Conservation (phyloP, 495 filamentous ascomycete species). For the Aspergillus nanangensis region DNA sequence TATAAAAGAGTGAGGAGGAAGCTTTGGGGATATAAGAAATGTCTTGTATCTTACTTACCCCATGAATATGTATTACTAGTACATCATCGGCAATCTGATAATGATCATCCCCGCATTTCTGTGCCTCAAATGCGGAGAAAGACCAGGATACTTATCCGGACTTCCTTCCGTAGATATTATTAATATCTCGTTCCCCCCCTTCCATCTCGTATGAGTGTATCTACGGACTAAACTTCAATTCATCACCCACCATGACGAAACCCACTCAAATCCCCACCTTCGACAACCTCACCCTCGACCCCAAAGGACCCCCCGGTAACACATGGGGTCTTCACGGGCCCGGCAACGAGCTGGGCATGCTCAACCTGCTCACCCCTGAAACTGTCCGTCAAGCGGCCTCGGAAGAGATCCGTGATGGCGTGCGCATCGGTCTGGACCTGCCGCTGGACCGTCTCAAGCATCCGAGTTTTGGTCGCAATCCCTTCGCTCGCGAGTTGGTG, state of each 20-base stretch:
- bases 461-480: slow-evolving; percentile 26
- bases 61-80: too few relatives aligned
- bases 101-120: not conserved
- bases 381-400: slow-evolving; percentile 38
- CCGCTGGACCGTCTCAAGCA: slow-evolving; percentile 21
- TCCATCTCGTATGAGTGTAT: not conserved
- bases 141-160: slow-evolving; percentile 5
- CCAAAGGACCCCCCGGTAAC: slow-evolving; percentile 39
- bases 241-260: slow-evolving; percentile 1
- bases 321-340: slow-evolving; percentile 48
- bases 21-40: too few relatives aligned
- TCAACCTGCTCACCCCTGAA: slow-evolving; percentile 47
- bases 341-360: slow-evolving; percentile 42
- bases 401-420: slow-evolving; percentile 47
- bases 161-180: not conserved
- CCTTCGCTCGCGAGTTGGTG: slow-evolving; percentile 26
- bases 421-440: slow-evolving; percentile 41
- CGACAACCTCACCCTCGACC: slow-evolving; percentile 40
- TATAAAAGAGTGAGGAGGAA: too few relatives aligned
- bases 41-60: too few relatives aligned
- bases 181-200: not conserved
- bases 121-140: not conserved
- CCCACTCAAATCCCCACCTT: slow-evolving; percentile 30
- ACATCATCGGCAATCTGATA: too few relatives aligned
- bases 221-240: too few relatives aligned